Base-by-base conservation (phyloP, 441 rosid species). In the Jatropha multifida region DNA sequence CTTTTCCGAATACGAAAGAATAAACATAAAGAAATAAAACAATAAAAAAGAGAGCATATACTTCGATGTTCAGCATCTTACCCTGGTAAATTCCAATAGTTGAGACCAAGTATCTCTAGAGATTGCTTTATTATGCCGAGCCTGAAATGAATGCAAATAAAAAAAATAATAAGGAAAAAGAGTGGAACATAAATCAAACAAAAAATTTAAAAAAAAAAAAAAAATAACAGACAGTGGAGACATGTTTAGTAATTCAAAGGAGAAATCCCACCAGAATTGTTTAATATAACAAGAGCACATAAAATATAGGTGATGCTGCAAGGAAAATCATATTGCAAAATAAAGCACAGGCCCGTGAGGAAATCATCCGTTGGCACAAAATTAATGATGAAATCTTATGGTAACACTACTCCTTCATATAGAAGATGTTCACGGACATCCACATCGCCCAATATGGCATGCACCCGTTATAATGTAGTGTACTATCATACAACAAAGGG, bases 81-180 rank as follows among this genome's bases (percentile, higher is more conserved):
- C 76, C 76, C 51, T 73, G 44, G 76, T 73, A 17, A 73, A 73
- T 51, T 73, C 76, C 87, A 91, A 79, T 17, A 94, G 92, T 77
- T 94, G 98, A 80, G 96, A 83, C 99, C 99, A 94, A 60, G 98
- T 94, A 82, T 94, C 99, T 85, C 91, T 83, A 4, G 99, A 91
- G 79, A 94, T 94, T 40, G 98, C 99, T 86, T 94, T 94, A 81
- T 94, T 94, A 81, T 80, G 83, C 73, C 86, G 89, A 79, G 94
- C 94, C 98, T 94, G 87, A 61, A 73, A 72, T 59, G 60, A 80
- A 23, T 23, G 60, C 65, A 74, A 78, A 20, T 63, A 72, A 56
- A 65, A 74, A 77, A 48, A 60, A 78, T 15, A 48, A 5, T 61
- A 62, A 23, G 11, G 13, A 15, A 41, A 71, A 55, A 48, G 32